Evolutionary conservation across 83 land plant genomes (phyloP).

Genomic region (Thuja plicata): DNA sequence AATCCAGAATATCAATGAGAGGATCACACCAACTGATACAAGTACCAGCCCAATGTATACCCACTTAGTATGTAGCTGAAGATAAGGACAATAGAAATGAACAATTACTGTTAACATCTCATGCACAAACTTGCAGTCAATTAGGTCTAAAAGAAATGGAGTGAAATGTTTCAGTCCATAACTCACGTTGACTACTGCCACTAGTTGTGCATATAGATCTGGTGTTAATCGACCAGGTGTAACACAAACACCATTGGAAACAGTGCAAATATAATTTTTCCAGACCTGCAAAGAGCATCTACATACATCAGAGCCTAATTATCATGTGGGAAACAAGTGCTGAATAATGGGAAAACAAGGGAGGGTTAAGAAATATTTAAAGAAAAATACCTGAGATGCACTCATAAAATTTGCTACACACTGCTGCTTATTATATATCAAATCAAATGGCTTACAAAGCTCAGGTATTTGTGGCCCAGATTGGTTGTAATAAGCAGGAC

Average conservation of each 20-base stretch:
- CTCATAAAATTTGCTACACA: conserved; percentile 62
- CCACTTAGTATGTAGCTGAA: conserved; percentile 38
- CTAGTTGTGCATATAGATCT: conserved; percentile 44
- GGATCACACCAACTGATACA: conserved; percentile 63
- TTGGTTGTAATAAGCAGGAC: conserved; percentile 43
- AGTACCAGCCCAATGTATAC: conserved; percentile 66
- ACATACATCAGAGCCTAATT: not conserved
- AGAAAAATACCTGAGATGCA: conserved; percentile 51
- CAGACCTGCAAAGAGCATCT: conserved; percentile 50
- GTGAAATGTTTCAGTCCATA: conserved; percentile 70
- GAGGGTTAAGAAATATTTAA: not conserved
- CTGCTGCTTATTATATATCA: conserved; percentile 30
- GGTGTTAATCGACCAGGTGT: conserved; percentile 61
- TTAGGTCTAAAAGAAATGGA: conserved; percentile 64
- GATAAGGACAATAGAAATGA: conserved; percentile 44
- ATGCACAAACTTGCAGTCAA: conserved; percentile 70
- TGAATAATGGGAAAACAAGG: not conserved
- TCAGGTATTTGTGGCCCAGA: conserved; percentile 64
- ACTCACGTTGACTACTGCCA: conserved; percentile 51
- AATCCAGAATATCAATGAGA: conserved; percentile 75
- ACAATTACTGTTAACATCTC: conserved; percentile 60
- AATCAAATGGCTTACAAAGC: conserved; percentile 59
- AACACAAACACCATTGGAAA: conserved; percentile 42
- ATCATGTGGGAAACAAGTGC: not conserved
- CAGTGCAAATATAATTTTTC: conserved; percentile 54